These are phyloP conservation scores for Talaromyces sp. DNA, from an alignment of 2,329 filamentous ascomycete species.

Conservation along the genomic window DNA sequence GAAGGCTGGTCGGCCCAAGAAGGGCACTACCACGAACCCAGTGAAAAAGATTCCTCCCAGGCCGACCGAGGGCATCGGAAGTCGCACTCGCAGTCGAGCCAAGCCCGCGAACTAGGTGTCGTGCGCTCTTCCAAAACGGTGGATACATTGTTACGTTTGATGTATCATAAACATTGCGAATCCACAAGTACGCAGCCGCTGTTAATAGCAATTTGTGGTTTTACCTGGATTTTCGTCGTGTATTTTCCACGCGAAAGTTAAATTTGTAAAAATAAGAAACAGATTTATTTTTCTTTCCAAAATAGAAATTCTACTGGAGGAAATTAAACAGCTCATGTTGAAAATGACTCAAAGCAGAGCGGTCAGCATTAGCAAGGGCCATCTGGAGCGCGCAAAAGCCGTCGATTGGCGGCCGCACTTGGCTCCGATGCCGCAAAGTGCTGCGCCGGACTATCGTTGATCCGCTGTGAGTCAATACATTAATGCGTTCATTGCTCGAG, in stretches of 20 bases:
- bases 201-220: neutral
- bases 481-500: neutral
- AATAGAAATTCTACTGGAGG: neutral
- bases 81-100: slow-evolving; percentile 34
- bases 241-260: neutral
- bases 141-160: neutral
- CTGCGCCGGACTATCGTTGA: slow-evolving; percentile 1
- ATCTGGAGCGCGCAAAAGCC: neutral
- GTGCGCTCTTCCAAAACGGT: neutral
- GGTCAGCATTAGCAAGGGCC: too few species aligned
- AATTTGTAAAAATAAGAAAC: neutral
- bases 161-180: neutral
- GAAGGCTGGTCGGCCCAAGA: slow-evolving; percentile 26
- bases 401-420: neutral
- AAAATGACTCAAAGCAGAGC: too few species aligned
- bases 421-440: slow-evolving; percentile 8
- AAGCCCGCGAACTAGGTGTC: slow-evolving; percentile 17
- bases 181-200: neutral
- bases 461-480: slow-evolving; percentile 12
- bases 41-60: slow-evolving; percentile 20
- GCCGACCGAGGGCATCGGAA: slow-evolving; percentile 29
- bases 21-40: slow-evolving; percentile 20
- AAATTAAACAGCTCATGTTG: too few species aligned
- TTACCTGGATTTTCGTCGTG: neutral
- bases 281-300: neutral